Conservation (phyloP, 345 rosid genomes). For the Rhizophora apiculata region DNA sequence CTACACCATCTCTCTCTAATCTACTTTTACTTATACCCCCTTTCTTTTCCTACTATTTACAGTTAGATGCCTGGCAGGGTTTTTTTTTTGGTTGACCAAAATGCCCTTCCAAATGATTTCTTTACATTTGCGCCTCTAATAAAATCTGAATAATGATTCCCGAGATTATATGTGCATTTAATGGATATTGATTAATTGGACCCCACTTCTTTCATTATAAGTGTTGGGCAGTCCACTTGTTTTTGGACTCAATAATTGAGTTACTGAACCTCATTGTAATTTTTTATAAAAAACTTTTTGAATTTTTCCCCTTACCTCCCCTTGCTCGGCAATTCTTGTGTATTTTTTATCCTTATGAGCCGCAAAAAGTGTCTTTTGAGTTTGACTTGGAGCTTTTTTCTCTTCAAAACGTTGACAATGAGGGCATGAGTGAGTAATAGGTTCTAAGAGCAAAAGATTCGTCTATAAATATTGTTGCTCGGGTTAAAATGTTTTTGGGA, state of each 20-base stretch:
- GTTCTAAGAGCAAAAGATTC: too few relatives aligned
- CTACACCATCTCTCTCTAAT: background rate
- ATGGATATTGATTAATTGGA: constrained; percentile 28
- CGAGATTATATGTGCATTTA: constrained; percentile 13
- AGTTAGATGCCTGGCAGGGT: too few relatives aligned
- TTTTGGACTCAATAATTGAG: constrained; percentile 34
- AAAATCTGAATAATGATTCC: background rate
- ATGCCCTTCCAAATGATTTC: background rate
- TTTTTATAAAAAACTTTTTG: background rate
- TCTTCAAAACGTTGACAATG: background rate
- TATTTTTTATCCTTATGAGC: background rate
- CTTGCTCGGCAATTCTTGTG: background rate
- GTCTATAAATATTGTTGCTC: too few relatives aligned
- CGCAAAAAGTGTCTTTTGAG: constrained; percentile 1
- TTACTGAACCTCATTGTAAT: constrained; percentile 18
- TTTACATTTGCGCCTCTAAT: too few relatives aligned
- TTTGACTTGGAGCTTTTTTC: constrained; percentile 17
- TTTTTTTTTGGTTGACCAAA: background rate
- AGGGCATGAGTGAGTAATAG: background rate
- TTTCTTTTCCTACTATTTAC: background rate
- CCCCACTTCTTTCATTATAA: constrained; percentile 28
- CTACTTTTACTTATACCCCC: background rate
- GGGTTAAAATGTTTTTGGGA: too few relatives aligned
- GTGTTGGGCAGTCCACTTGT: constrained; percentile 14
- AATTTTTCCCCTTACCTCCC: background rate